These are phyloP conservation scores for Emergomyces orientalis DNA, from an alignment of 2,329 filamentous ascomycete genomes.

Conservation along the genomic window DNA sequence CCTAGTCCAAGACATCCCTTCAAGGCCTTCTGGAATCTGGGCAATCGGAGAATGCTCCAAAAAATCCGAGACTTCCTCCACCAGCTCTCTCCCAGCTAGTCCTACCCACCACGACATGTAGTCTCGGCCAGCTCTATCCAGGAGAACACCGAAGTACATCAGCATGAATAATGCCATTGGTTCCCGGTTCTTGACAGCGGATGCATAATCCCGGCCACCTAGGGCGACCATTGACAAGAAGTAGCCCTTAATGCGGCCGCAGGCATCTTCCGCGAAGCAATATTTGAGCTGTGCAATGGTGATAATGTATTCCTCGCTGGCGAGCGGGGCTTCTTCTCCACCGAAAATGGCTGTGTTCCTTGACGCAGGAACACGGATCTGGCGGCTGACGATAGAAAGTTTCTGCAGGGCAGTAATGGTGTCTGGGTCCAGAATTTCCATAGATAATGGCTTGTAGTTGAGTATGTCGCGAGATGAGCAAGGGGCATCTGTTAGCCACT, in stretches of 20 bases:
- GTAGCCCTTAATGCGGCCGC: constrained; percentile 25
- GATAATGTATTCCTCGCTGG: constrained; percentile 15
- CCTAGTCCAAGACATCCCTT: constrained; percentile 23
- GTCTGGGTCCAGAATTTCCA: neutral
- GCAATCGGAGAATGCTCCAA: constrained; percentile 17
- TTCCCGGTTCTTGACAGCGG: constrained; percentile 20
- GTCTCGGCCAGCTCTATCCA: constrained; percentile 3
- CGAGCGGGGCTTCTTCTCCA: constrained; percentile 1
- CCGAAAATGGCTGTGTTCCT: neutral
- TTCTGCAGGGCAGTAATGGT: constrained; percentile 11
- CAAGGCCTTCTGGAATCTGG: constrained; percentile 18
- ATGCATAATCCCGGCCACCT: constrained; percentile 25
- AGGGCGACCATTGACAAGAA: constrained; percentile 24
- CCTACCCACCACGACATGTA: constrained; percentile 12
- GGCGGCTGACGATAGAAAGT: constrained; percentile 9
- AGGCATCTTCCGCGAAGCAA: constrained; percentile 31
- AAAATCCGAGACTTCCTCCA: constrained; percentile 20
- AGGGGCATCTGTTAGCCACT: constrained; percentile 3
- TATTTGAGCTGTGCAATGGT: constrained; percentile 23
- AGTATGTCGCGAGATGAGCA: constrained; percentile 4
- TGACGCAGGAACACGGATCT: constrained; percentile 9
- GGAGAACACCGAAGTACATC: constrained; percentile 14
- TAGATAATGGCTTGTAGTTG: neutral
- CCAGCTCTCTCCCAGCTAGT: constrained; percentile 6
- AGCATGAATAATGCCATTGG: constrained; percentile 14